Conservation (phyloP, 2,329 filamentous ascomycete genomes). For the Ophiocordyceps sinensis region DNA sequence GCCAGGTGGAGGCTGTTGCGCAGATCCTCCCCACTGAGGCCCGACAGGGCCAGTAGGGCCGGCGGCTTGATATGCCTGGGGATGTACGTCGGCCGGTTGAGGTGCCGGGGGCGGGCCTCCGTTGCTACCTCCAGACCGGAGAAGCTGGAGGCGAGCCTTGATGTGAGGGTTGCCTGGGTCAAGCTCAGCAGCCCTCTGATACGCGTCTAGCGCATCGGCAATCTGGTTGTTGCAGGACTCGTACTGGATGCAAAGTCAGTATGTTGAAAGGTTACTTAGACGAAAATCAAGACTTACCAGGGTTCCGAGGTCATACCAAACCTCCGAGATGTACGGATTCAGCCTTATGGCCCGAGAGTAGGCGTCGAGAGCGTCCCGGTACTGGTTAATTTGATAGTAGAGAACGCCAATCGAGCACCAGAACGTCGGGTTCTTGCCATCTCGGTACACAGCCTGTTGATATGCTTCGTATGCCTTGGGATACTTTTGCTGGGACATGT, state of each 20-base stretch:
- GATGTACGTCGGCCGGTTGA: conserved; percentile 91
- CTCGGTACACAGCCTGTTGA: conserved; percentile 95
- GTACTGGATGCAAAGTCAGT: conserved; percentile 45
- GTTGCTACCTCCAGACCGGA: conserved; percentile 66
- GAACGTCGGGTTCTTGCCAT: conserved; percentile 94
- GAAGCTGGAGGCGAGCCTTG: conserved; percentile 80
- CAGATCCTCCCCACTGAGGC: conserved; percentile 78
- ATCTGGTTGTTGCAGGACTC: conserved; percentile 99
- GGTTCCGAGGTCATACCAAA: conserved; percentile 97
- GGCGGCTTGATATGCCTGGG: conserved; percentile 77
- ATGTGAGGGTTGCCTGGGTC: conserved; percentile 91
- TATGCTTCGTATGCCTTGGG: conserved; percentile 98
- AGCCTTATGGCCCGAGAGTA: conserved; percentile 93
- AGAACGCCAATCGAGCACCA: conserved; percentile 99
- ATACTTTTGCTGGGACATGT: conserved; percentile 99
- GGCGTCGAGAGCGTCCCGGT: conserved; percentile 91
- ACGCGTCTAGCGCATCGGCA: conserved; percentile 87
- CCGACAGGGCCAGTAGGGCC: conserved; percentile 71
- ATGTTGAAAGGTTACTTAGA: not conserved
- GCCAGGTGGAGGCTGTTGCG: conserved; percentile 34
- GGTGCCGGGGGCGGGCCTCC: conserved; percentile 63
- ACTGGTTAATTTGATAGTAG: conserved; percentile 99
- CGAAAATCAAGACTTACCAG: conserved; percentile 47
- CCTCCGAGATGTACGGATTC: conserved; percentile 96
- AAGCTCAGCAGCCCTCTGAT: conserved; percentile 84